phyloP scores from a whole-genome alignment of 2,329 filamentous ascomycete genomes.

The Fusarium sp. region DNA sequence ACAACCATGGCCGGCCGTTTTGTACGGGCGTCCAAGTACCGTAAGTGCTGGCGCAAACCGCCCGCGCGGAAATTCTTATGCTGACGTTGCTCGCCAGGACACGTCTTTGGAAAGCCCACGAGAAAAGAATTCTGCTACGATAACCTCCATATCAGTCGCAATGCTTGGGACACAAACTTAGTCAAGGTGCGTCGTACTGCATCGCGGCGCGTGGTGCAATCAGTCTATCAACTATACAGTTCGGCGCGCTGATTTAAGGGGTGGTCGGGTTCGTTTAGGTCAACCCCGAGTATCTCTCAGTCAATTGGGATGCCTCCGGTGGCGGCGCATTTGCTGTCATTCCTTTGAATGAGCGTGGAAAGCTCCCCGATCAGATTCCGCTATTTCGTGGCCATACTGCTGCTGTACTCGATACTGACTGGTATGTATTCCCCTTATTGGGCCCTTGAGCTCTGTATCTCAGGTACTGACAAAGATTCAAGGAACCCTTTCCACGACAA shows the following conservation, averaged over 20 bases:
- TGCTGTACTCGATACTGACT: conserved; percentile 96
- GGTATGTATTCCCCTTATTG: conserved; percentile 65
- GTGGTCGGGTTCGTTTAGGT: conserved; percentile 66
- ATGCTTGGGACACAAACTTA: conserved; percentile 99
- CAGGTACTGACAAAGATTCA: conserved; percentile 26
- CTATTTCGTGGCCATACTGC: conserved; percentile 97
- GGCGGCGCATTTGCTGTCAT: conserved; percentile 98
- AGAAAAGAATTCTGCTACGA: conserved; percentile 99
- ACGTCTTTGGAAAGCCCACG: conserved; percentile 96
- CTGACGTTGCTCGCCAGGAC: conserved; percentile 70
- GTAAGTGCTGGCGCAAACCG: conserved; percentile 60
- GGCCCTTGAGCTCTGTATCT: conserved; percentile 13
- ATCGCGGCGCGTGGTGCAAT: conserved; percentile 44
- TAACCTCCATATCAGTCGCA: conserved; percentile 95
- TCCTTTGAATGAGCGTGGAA: conserved; percentile 88
- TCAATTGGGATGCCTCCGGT: conserved; percentile 98
- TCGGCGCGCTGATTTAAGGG: conserved; percentile 45
- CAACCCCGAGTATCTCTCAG: conserved; percentile 94
- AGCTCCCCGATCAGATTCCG: conserved; percentile 91
- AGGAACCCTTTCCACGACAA: conserved; percentile 98
- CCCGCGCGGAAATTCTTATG: conserved; percentile 40
- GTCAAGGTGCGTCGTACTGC: conserved; percentile 93
- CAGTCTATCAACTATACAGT: conserved; percentile 29
- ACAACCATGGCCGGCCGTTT: conserved; percentile 71
- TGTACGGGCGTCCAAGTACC: conserved; percentile 76